Percentiles rank a stretch among this genome's conserved stretches.
phyloP scores from a whole-genome alignment of 257 asterid species.

The Verbena officinalis region DNA sequence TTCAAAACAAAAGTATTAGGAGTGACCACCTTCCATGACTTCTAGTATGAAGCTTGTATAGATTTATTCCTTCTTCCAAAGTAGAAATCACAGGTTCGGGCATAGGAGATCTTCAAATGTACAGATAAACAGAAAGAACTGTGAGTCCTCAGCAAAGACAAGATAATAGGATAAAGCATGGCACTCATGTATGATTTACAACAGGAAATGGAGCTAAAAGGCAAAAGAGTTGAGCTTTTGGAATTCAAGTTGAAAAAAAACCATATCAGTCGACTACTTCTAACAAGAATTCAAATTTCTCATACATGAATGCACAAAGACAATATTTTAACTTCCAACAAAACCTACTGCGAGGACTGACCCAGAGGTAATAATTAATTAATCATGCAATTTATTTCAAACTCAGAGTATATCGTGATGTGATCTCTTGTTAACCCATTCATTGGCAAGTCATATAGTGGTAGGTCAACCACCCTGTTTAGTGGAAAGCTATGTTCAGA shows the following conservation, averaged over 20 bases:
- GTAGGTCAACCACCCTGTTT: neutral
- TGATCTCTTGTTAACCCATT: neutral
- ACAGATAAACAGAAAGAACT: constrained; percentile 33
- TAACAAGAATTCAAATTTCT: too few species aligned
- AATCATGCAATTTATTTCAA: neutral
- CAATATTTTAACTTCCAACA: too few species aligned
- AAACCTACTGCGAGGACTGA: neutral
- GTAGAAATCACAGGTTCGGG: constrained; percentile 69
- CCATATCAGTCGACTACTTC: too few species aligned
- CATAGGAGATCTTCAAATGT: constrained; percentile 77
- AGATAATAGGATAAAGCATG: constrained; percentile 16
- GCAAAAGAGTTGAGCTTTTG: too few species aligned
- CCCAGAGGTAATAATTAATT: neutral
- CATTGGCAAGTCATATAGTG: neutral
- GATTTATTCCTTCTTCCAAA: constrained; percentile 81
- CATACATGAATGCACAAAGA: too few species aligned
- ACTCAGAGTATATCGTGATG: neutral
- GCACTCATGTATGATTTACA: neutral
- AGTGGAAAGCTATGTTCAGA: neutral
- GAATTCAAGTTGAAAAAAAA: too few species aligned
- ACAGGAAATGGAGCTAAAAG: constrained; percentile 1
- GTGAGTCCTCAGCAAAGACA: constrained; percentile 28
- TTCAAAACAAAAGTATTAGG: too few species aligned
- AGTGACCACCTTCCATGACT: constrained; percentile 69
- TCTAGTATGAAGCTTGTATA: constrained; percentile 68